Conservation (phyloP, 139 green algal genomes). For the Chlamydomonas incerta region DNA sequence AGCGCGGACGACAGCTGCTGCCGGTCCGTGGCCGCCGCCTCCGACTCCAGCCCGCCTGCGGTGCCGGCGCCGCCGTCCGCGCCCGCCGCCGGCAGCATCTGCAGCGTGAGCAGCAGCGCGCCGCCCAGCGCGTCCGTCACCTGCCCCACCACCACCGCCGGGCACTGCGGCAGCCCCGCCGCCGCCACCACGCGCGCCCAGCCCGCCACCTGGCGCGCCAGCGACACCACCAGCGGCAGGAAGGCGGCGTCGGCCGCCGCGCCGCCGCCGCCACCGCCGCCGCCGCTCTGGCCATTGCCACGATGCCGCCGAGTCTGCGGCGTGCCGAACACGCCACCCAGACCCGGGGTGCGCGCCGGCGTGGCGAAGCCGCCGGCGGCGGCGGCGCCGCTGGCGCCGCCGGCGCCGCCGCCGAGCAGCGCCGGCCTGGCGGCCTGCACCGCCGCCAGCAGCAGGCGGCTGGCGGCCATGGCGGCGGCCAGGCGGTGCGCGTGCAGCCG, state of each 20-base stretch:
- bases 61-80: neutral
- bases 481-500: conserved; percentile 14
- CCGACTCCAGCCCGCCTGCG: neutral
- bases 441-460: conserved; percentile 28
- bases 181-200: conserved; percentile 12
- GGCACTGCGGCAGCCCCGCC: conserved; percentile 31
- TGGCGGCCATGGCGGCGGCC: conserved; percentile 17
- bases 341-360: neutral
- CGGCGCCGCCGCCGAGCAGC: neutral
- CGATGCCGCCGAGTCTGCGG: neutral
- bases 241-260: neutral
- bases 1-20: conserved; percentile 26
- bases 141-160: neutral
- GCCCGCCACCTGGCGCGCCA: conserved; percentile 2
- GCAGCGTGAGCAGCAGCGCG: conserved; percentile 35
- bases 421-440: neutral
- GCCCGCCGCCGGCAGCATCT: neutral
- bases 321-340: conserved; percentile 2
- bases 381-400: neutral
- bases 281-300: neutral
- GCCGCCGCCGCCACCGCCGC: neutral
- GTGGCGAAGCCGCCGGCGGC: neutral
- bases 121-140: conserved; percentile 40
- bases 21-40: neutral
- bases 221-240: neutral